Conservation (phyloP, 768 basidiomycete genomes). For the Phanerochaete sordida region DNA sequence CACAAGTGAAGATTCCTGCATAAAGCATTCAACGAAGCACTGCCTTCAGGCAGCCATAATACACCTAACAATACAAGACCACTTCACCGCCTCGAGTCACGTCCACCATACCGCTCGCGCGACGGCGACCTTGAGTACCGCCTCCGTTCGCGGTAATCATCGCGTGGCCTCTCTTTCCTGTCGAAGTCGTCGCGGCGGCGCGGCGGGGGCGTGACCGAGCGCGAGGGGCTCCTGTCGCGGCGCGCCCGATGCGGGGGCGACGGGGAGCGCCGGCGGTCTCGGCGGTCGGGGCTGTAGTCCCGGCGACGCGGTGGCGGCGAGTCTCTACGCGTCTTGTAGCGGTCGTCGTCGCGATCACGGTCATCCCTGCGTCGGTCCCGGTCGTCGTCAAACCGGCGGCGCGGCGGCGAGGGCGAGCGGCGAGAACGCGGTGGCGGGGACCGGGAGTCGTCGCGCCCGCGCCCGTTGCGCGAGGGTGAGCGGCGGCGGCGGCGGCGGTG, state of each 20-base stretch:
- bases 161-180: conserved; percentile 4
- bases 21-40: not conserved
- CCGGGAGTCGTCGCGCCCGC: conserved; percentile 29
- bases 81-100: conserved; percentile 10
- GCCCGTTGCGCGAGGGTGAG: conserved; percentile 27
- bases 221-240: conserved; percentile 11
- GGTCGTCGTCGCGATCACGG: conserved; percentile 6
- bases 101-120: conserved; percentile 7
- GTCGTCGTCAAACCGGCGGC: conserved; percentile 4
- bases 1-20: too few relatives aligned
- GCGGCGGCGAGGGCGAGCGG: conserved; percentile 17
- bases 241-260: conserved; percentile 18
- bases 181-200: conserved; percentile 7
- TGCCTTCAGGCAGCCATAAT: not conserved
- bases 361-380: conserved; percentile 14
- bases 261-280: conserved; percentile 11
- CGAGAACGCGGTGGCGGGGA: conserved; percentile 25
- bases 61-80: not conserved
- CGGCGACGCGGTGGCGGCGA: conserved; percentile 19
- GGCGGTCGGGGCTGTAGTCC: conserved; percentile 14
- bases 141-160: conserved; percentile 7
- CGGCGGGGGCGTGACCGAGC: conserved; percentile 9
- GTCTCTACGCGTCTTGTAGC: conserved; percentile 23
- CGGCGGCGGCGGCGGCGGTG: conserved; percentile 24
- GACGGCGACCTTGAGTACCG: conserved; percentile 3